A percentile compares a stretch with the other conserved stretches of the same genome.
These are phyloP conservation scores for Globisporangium barbulae DNA, from an alignment of 352 stramenopile genomes.

Conservation along the genomic window DNA sequence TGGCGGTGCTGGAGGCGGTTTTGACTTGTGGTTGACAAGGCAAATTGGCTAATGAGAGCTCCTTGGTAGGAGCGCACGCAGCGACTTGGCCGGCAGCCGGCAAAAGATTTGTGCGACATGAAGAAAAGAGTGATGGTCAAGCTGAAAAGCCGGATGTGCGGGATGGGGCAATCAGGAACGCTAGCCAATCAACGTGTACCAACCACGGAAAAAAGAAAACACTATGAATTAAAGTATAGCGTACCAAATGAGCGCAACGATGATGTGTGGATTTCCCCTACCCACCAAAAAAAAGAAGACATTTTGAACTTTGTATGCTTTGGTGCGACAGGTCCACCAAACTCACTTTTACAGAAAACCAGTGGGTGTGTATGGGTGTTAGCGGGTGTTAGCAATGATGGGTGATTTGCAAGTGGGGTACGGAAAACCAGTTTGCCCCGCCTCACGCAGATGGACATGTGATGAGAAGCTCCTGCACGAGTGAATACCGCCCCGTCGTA, in stretches of 20 bases:
- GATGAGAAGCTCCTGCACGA: too few relatives aligned
- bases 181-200: not conserved
- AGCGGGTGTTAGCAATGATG: slow-evolving; percentile 7
- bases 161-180: not conserved
- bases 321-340: not conserved
- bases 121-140: not conserved
- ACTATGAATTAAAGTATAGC: slow-evolving; percentile 10
- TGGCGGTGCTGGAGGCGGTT: not conserved
- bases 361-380: not conserved
- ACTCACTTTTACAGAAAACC: not conserved
- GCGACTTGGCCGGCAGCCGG: too few relatives aligned
- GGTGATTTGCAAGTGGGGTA: not conserved
- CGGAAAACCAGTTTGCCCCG: too few relatives aligned
- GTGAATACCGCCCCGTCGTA: too few relatives aligned
- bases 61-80: not conserved
- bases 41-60: slow-evolving; percentile 16
- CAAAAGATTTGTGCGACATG: not conserved
- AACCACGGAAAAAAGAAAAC: slow-evolving; percentile 13
- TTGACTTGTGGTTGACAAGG: slow-evolving; percentile 13
- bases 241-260: too few relatives aligned
- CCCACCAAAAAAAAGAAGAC: slow-evolving; percentile 8
- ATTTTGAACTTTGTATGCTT: slow-evolving; percentile 7
- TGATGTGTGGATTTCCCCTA: not conserved
- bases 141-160: not conserved
- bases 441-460: not conserved